Percentiles rank a stretch among this genome's conserved stretches.
phyloP scores from a whole-genome alignment of 2,329 filamentous ascomycete genomes.

The Corynespora cassiicola region DNA sequence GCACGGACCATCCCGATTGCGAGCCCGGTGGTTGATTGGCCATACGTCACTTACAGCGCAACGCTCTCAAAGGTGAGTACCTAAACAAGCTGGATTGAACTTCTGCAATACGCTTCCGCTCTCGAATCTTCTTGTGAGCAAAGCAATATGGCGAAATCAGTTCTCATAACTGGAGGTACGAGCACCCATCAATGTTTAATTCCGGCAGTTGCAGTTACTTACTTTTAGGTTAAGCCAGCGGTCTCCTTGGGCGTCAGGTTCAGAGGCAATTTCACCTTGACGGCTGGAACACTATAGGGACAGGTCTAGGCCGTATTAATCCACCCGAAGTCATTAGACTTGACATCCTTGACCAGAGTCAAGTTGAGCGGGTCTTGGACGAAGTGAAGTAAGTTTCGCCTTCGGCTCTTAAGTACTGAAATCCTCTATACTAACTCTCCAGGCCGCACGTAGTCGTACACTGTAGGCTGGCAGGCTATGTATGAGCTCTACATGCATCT shows the following conservation, averaged over 20 bases:
- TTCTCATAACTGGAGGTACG: slow-evolving; percentile 75
- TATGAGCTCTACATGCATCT: not conserved
- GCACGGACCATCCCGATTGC: no score
- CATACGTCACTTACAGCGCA: no score
- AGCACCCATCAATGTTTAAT: slow-evolving; percentile 3
- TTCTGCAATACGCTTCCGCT: no score
- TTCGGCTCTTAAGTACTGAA: no score
- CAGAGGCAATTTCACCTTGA: slow-evolving; percentile 71
- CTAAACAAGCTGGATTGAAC: no score
- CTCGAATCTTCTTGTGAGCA: no score
- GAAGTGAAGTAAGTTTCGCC: slow-evolving; percentile 58
- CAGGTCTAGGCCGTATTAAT: slow-evolving; percentile 72
- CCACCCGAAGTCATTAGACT: slow-evolving; percentile 68
- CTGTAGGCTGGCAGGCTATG: no score
- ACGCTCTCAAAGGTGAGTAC: no score
- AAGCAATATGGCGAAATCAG: slow-evolving; percentile 58
- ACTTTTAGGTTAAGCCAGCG: slow-evolving; percentile 61
- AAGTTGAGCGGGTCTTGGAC: slow-evolving; percentile 56
- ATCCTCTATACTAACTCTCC: not conserved
- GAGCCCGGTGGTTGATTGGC: no score
- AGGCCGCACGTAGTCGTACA: slow-evolving; percentile 80
- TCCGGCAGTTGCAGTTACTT: slow-evolving; percentile 11
- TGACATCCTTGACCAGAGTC: slow-evolving; percentile 54
- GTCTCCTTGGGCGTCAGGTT: slow-evolving; percentile 82
- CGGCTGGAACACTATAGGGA: slow-evolving; percentile 60